Evolutionary conservation across 192 early-diverging fungal genomes (phyloP), one percentile per base, ranked within the genome.

Genomic region (Linnemannia exigua): DNA sequence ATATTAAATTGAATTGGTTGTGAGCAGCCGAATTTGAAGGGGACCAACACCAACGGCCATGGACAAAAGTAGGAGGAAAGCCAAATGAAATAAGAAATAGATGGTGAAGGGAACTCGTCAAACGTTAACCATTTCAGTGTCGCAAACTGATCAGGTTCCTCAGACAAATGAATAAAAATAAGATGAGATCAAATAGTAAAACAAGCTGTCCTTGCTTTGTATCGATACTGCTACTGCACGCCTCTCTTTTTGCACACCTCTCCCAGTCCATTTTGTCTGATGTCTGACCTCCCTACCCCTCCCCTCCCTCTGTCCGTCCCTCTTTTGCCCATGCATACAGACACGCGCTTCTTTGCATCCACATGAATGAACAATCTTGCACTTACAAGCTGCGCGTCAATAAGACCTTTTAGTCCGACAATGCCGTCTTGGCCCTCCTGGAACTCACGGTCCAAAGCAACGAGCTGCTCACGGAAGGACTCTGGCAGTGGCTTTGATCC

Each of bases 301-400:
- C n/a, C n/a, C 5, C 22, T 9, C 22, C 52, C 52, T n/a, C 52
- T 54, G 52, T n/a, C n/a, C n/a, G n/a, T n/a, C 41, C 11, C 28
- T 63, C 28, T 63, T n/a, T n/a, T 25, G n/a, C 52, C 22, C 8
- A 54, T 15, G 1, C 28, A 31, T 8, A 54, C 11, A 63, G 58
- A 63, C 58, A 63, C 58, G 58, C 28, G 58, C 28, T 63, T 63
- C 9, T 63, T 3, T n/a, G 25, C 70, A 71, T 48, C 20, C 70
- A 71, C 22, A 36, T 41, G 66, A 63, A 41, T 51, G 19, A 19
- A 68, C 25, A 37, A 73, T 28, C 25, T 35, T 36, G 20, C 38
- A 72, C 74, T 31, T 86, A 86, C 84, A 78, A 86, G 70, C 48
- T 86, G 84, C 73, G 84, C 84, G 67, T 86, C 84, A 36, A 86